A percentile compares a stretch with the other conserved stretches of the same genome.
Evolutionary conservation across 1,139 yeast genomes (phyloP).

Genomic region (Suhomyces chickasaworum): DNA sequence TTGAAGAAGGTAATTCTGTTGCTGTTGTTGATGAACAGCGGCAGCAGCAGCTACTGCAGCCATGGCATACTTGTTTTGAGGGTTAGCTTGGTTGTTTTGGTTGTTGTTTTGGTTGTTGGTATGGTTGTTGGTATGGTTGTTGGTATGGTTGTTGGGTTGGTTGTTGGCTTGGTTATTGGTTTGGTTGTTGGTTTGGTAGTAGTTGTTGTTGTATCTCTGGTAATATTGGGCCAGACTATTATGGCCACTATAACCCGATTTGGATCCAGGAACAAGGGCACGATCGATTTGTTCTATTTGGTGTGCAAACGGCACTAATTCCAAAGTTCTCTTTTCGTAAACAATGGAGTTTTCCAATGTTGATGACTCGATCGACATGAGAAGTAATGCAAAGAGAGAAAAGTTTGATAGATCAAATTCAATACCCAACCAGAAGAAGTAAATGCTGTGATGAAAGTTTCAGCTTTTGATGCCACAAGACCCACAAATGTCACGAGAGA

Average conservation of each 20-base stretch:
- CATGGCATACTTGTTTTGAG: slow-evolving; percentile 29
- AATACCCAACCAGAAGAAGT: not conserved
- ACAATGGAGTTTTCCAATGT: not conserved
- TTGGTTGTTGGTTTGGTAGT: slow-evolving; percentile 10
- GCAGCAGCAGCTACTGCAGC: slow-evolving; percentile 38
- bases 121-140: slow-evolving; percentile 7
- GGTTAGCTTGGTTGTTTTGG: slow-evolving; percentile 16
- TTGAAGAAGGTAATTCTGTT: slow-evolving; percentile 18
- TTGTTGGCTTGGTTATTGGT: slow-evolving; percentile 10
- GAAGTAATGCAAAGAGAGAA: slow-evolving; percentile 11
- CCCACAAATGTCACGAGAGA: not conserved
- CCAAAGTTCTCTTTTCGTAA: slow-evolving; percentile 33
- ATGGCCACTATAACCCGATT: slow-evolving; percentile 9
- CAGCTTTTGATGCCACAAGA: not conserved
- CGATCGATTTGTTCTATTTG: slow-evolving; percentile 33
- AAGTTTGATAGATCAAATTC: not conserved
- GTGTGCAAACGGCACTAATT: slow-evolving; percentile 31
- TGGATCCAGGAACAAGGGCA: slow-evolving; percentile 15
- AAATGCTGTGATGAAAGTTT: not conserved
- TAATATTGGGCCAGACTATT: slow-evolving; percentile 10
- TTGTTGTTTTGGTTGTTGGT: slow-evolving; percentile 7
- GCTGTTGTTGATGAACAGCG: slow-evolving; percentile 24
- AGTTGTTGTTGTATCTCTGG: slow-evolving; percentile 11
- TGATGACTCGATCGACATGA: slow-evolving; percentile 5
- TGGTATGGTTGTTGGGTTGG: slow-evolving; percentile 6